phyloP scores from a whole-genome alignment of 257 asterid genomes.

The Penstemon barbatus region DNA sequence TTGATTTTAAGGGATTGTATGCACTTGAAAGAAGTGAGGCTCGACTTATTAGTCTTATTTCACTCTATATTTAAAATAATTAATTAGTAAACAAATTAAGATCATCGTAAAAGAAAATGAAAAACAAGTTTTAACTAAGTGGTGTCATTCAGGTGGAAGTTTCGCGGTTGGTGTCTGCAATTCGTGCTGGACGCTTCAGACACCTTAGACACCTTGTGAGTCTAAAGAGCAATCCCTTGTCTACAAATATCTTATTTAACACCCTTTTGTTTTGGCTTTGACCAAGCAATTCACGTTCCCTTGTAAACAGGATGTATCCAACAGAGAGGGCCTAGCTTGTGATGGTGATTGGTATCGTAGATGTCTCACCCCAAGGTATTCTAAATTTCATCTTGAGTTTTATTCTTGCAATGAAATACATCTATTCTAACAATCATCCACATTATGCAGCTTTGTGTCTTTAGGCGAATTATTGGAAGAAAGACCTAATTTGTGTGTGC shows the following conservation, averaged over 20 bases:
- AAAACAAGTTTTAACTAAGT: constrained; percentile 19
- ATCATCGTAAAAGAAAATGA: constrained; percentile 2
- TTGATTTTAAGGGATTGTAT: constrained; percentile 73
- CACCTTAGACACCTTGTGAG: constrained; percentile 75
- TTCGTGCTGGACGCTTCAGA: constrained; percentile 65
- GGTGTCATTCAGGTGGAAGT: constrained; percentile 67
- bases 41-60: constrained; percentile 4
- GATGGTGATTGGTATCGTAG: constrained; percentile 67
- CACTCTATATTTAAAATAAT: background rate
- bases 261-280: constrained; percentile 17
- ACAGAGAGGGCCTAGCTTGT: constrained; percentile 73
- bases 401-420: constrained; percentile 9
- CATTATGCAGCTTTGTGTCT: constrained; percentile 59
- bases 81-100: background rate
- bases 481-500: constrained; percentile 58
- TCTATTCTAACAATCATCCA: constrained; percentile 24
- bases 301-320: constrained; percentile 68
- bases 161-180: constrained; percentile 64
- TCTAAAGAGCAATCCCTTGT: constrained; percentile 20
- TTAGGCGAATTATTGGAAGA: constrained; percentile 47
- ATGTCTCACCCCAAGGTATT: constrained; percentile 56
- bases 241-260: background rate
- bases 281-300: constrained; percentile 20
- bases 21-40: constrained; percentile 76
- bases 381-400: constrained; percentile 11